Percentiles rank a stretch among this genome's conserved stretches.
Evolutionary conservation across 345 rosid genomes (phyloP).

Genomic region (Melaleuca quinquenervia): DNA sequence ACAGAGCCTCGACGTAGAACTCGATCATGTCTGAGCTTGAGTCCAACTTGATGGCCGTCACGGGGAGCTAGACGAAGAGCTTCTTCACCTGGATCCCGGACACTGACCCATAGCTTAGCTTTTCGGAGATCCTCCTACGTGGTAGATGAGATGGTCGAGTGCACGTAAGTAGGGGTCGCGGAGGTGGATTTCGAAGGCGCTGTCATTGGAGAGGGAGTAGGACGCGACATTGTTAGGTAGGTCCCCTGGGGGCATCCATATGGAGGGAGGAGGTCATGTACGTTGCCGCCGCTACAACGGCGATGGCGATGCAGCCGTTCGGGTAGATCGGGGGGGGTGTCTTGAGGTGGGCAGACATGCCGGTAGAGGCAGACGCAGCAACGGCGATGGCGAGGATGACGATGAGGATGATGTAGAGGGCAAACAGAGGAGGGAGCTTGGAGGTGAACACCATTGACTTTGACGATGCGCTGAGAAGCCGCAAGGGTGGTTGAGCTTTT

Average conservation of each 20-base stretch:
- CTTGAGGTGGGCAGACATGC: constrained; percentile 3
- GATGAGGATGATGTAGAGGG: background rate
- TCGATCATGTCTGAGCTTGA: constrained; percentile 26
- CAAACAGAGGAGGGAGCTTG: background rate
- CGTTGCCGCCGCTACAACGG: constrained; percentile 13
- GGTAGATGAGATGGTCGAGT: constrained; percentile 45
- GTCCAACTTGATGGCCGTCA: constrained; percentile 44
- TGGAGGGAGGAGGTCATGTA: constrained; percentile 56
- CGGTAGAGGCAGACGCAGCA: background rate
- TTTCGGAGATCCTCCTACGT: constrained; percentile 39
- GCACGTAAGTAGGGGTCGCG: constrained; percentile 36
- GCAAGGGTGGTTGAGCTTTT: background rate
- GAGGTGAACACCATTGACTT: background rate
- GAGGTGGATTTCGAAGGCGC: constrained; percentile 41
- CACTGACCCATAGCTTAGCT: constrained; percentile 48
- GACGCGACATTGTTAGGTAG: constrained; percentile 50
- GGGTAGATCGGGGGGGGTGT: background rate
- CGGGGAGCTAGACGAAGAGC: constrained; percentile 51
- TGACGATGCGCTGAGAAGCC: background rate
- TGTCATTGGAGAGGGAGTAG: constrained; percentile 35
- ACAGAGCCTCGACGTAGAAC: constrained; percentile 67
- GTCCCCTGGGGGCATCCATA: constrained; percentile 69
- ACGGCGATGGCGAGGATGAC: background rate
- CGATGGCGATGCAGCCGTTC: background rate
- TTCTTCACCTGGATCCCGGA: constrained; percentile 50